Conservation (phyloP, 768 basidiomycete species). For the Candolleomyces aberdarensis region DNA sequence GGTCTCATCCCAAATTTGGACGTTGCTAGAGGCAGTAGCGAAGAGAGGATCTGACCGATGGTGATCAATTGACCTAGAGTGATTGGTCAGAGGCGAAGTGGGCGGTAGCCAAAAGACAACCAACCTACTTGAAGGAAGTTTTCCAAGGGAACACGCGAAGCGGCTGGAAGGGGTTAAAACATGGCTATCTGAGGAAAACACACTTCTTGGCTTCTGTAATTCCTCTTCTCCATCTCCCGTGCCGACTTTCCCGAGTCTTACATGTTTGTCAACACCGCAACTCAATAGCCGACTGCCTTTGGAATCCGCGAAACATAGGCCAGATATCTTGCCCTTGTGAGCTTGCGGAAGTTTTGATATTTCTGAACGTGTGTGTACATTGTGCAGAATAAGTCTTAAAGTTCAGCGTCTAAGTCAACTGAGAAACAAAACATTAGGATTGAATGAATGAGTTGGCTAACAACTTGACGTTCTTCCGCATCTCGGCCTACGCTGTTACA, state of each 20-base stretch:
- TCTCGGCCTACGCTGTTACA: too few relatives aligned
- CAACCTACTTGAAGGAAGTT: conserved; percentile 83
- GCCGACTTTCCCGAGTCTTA: conserved; percentile 75
- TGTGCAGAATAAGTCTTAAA: conserved; percentile 82
- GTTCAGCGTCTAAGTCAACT: neutral
- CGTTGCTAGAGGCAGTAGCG: conserved; percentile 88
- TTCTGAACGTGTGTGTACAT: conserved; percentile 58
- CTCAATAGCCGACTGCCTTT: conserved; percentile 61
- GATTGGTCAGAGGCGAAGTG: conserved; percentile 2
- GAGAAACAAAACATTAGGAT: neutral
- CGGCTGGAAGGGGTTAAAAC: conserved; percentile 37
- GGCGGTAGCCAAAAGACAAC: conserved; percentile 1
- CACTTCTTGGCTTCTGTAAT: neutral
- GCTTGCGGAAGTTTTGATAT: conserved; percentile 60
- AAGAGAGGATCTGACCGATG: conserved; percentile 88
- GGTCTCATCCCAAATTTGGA: conserved; percentile 98
- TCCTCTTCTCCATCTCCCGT: conserved; percentile 24
- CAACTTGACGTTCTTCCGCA: too few relatives aligned
- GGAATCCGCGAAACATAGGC: conserved; percentile 61
- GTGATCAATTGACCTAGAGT: conserved; percentile 83
- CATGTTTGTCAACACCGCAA: conserved; percentile 78
- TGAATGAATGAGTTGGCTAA: neutral
- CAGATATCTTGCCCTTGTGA: conserved; percentile 85
- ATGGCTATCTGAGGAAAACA: neutral
- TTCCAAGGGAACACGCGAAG: conserved; percentile 81